Conservation (phyloP, 163 green algal genomes). For the Scenedesmus sp. region DNA sequence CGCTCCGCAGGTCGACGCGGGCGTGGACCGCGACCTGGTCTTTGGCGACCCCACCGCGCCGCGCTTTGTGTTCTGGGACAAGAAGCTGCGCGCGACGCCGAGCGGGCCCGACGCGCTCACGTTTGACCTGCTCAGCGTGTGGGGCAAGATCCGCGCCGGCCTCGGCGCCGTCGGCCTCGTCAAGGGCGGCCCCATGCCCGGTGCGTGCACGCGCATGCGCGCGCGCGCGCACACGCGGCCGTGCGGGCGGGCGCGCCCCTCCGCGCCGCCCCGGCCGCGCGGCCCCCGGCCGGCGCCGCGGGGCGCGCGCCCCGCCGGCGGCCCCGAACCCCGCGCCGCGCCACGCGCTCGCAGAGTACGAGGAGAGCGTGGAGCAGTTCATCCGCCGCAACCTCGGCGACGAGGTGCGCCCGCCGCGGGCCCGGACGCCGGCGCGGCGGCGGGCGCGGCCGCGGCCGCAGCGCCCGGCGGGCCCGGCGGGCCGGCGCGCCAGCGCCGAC, state of each 20-base stretch:
- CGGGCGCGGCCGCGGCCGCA: too few species aligned
- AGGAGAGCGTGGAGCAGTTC: constrained; percentile 98
- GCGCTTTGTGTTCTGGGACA: constrained; percentile 96
- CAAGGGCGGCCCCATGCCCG: constrained; percentile 76
- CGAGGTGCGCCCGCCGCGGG: too few species aligned
- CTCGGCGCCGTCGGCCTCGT: constrained; percentile 90
- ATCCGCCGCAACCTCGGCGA: constrained; percentile 95
- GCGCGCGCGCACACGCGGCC: too few species aligned
- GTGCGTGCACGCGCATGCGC: constrained; percentile 44
- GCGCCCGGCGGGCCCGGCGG: too few species aligned
- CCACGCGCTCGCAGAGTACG: constrained; percentile 56
- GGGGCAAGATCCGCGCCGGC: constrained; percentile 94
- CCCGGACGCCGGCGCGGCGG: too few species aligned
- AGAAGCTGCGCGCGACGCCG: constrained; percentile 88
- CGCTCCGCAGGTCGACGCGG: constrained; percentile 77
- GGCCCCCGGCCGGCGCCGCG: background rate
- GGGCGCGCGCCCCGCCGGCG: background rate
- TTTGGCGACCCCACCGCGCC: constrained; percentile 92
- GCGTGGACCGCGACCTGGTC: constrained; percentile 85
- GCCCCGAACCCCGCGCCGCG: too few species aligned
- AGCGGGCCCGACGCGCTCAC: constrained; percentile 86
- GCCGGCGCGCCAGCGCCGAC: too few species aligned
- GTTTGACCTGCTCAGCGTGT: constrained; percentile 92
- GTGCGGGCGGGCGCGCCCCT: too few species aligned
- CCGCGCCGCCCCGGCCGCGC: background rate